Conservation (phyloP, 2,329 filamentous ascomycete genomes). For the Cryphonectria radicalis region DNA sequence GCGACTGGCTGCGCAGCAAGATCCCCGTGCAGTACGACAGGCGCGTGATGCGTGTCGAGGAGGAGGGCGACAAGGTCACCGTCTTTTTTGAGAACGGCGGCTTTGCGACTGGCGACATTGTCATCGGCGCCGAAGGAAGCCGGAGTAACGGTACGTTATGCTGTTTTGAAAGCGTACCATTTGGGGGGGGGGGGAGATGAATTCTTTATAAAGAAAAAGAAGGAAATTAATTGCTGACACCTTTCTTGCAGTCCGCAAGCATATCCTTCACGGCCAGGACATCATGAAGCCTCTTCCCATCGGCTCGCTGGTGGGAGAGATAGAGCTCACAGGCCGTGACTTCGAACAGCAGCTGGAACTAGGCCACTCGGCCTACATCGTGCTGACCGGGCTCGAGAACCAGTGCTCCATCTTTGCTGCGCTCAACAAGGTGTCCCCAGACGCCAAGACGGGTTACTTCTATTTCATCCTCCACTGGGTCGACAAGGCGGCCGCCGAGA, state of each 20-base stretch:
- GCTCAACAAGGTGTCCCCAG: slow-evolving; percentile 32
- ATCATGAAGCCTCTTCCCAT: slow-evolving; percentile 35
- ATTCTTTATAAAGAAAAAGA: too few relatives aligned
- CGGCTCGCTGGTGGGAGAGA: slow-evolving; percentile 37
- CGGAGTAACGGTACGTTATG: slow-evolving; percentile 41
- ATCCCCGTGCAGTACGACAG: slow-evolving; percentile 46
- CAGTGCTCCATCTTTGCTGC: slow-evolving; percentile 33
- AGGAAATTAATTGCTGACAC: slow-evolving; percentile 19
- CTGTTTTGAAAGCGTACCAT: not conserved
- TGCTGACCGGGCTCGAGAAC: not conserved
- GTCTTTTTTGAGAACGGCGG: slow-evolving; percentile 50
- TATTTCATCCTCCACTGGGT: slow-evolving; percentile 37
- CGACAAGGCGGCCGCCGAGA: slow-evolving; percentile 29
- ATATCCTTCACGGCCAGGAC: slow-evolving; percentile 37
- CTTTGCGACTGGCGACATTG: slow-evolving; percentile 46
- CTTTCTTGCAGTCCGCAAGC: slow-evolving; percentile 36
- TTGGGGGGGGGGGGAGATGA: too few relatives aligned
- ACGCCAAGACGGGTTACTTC: slow-evolving; percentile 33
- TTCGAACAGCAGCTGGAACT: slow-evolving; percentile 40
- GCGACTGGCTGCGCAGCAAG: slow-evolving; percentile 35
- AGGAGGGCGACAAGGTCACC: slow-evolving; percentile 41
- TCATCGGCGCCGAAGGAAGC: slow-evolving; percentile 53
- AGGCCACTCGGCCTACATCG: slow-evolving; percentile 38
- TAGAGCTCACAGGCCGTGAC: slow-evolving; percentile 34
- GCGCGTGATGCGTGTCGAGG: slow-evolving; percentile 40